These are phyloP conservation scores for Ogataea chonburiensis DNA, from an alignment of 805 yeast genomes.

Conservation along the genomic window DNA sequence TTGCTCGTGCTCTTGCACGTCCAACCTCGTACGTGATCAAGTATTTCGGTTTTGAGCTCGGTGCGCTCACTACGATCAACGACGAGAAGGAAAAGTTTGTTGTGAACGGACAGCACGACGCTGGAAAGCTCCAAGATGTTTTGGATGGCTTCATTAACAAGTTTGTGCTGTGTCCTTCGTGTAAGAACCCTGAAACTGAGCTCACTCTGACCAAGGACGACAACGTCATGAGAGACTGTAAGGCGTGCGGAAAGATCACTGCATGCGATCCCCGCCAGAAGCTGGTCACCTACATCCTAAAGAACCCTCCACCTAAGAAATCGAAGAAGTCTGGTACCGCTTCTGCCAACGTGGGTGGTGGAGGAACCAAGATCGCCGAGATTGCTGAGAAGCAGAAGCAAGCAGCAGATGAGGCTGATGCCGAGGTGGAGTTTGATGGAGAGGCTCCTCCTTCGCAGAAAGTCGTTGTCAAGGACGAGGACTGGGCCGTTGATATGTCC, in stretches of 20 bases:
- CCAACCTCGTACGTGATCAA: slow-evolving; percentile 91
- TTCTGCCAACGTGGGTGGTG: slow-evolving; percentile 85
- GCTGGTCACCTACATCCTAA: slow-evolving; percentile 79
- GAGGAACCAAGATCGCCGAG: slow-evolving; percentile 78
- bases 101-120: slow-evolving; percentile 93
- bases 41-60: slow-evolving; percentile 94
- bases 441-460: slow-evolving; percentile 61
- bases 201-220: slow-evolving; percentile 75
- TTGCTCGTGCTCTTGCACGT: slow-evolving; percentile 90
- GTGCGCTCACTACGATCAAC: slow-evolving; percentile 88
- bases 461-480: slow-evolving; percentile 78
- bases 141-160: slow-evolving; percentile 91
- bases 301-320: slow-evolving; percentile 85
- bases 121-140: slow-evolving; percentile 85
- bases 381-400: slow-evolving; percentile 56
- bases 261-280: slow-evolving; percentile 82
- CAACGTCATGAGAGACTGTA: slow-evolving; percentile 84
- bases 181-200: slow-evolving; percentile 98
- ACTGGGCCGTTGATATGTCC: slow-evolving; percentile 97
- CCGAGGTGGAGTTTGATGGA: slow-evolving; percentile 38
- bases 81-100: slow-evolving; percentile 82
- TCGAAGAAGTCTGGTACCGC: slow-evolving; percentile 84
- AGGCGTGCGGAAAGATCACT: slow-evolving; percentile 94
- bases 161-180: slow-evolving; percentile 89
- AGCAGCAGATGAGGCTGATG: slow-evolving; percentile 35